Evolutionary conservation across 2,329 filamentous ascomycete species (phyloP), one percentile per base, ranked within the genome.

Genomic region (Alternaria triticina): DNA sequence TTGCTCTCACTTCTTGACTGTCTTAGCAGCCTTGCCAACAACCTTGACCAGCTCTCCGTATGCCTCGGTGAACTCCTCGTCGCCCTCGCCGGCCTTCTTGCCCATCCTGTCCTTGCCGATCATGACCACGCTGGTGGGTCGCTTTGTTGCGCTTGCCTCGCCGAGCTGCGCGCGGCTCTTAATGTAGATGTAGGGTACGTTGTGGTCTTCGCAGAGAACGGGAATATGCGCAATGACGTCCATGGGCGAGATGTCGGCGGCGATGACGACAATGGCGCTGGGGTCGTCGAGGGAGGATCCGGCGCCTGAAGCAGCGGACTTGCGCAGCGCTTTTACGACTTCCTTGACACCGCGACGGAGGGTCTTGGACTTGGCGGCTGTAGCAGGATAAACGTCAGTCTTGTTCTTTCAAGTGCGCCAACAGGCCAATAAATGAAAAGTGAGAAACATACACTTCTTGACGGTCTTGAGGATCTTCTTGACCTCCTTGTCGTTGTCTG

Each of bases 291-390:
- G 68, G 58, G 87, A 81, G 56, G 87, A 85, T 77, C 88, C 84
- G 69, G 88, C 86, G 64, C 89, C 87, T n/a, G 89, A 87, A 61
- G 89, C 87, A 72, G 88, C 82, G 13, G 93, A 95, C 85, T 98
- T 98, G 85, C 96, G 94, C 74, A 99, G 92, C 33, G 94, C 91
- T 86, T 99, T 99, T 84, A 98, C 94, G 78, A 97, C 95, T 85
- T 99, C 96, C 84, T 99, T 99, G 71, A 99, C 96, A 79, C 96
- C 96, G 78, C 96, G 94, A 86, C 97, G 97, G 78, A 99, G 91
- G 63, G 93, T 92, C 84, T 96, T 96, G 84, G 93, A 89, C 84
- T 97, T 97, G 75, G 96, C 94, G 73, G 95, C 96, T 98, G 82
- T 62, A 59, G 65, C 56, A 8, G n/a, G 20, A 43, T 15, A 7